Evolutionary conservation across 2,329 filamentous ascomycete genomes (phyloP).

Genomic region (Scortechinia acanthostroma): DNA sequence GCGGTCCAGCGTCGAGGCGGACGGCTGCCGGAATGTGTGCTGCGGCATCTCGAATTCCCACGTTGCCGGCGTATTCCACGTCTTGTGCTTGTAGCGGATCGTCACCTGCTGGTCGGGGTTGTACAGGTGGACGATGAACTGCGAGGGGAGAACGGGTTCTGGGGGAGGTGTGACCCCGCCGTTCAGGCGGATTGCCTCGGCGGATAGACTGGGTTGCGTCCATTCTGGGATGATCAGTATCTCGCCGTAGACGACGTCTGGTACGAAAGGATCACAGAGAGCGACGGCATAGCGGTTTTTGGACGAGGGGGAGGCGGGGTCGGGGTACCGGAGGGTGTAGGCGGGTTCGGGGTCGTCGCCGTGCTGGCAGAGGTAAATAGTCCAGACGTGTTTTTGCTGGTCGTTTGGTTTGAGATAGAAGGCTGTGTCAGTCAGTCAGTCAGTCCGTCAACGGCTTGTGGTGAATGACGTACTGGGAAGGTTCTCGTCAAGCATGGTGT

Average conservation of each 20-base stretch:
- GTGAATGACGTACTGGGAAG: conserved; percentile 64
- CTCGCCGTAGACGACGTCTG: conserved; percentile 80
- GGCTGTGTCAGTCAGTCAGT: neutral
- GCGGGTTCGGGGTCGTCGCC: conserved; percentile 74
- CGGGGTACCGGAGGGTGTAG: conserved; percentile 73
- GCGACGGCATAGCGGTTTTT: conserved; percentile 82
- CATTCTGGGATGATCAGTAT: conserved; percentile 79
- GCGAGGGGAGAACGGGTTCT: conserved; percentile 67
- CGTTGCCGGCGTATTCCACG: conserved; percentile 72
- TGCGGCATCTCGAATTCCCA: conserved; percentile 94
- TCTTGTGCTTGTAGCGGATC: conserved; percentile 65
- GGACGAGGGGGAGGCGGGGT: conserved; percentile 62
- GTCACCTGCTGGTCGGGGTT: conserved; percentile 80
- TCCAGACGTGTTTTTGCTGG: conserved; percentile 13
- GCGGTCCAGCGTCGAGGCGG: conserved; percentile 70
- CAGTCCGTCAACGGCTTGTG: neutral
- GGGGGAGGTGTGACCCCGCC: conserved; percentile 57
- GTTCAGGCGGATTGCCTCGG: conserved; percentile 68
- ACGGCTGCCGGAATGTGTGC: conserved; percentile 75
- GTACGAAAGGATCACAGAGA: conserved; percentile 73
- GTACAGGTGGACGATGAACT: conserved; percentile 83
- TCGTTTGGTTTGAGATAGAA: conserved; percentile 17
- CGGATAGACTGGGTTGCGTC: conserved; percentile 74
- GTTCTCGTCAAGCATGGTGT: conserved; percentile 81
- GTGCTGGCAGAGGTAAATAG: conserved; percentile 55